Conservation (phyloP, 1,284 basidiomycete species). For the Fomitopsis palustris region DNA sequence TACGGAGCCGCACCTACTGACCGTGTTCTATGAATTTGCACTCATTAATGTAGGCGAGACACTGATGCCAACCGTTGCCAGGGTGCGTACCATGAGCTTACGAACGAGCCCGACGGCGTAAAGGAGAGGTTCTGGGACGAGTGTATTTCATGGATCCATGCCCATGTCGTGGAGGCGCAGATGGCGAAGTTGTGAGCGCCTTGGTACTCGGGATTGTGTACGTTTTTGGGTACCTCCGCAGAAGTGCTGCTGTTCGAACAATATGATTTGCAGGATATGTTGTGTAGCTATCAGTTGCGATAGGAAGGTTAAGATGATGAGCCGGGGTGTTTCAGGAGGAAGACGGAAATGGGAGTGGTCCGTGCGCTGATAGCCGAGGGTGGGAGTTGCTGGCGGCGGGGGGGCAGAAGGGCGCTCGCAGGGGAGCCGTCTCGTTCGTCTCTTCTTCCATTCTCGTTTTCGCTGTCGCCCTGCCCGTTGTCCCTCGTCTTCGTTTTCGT, state of each 20-base stretch:
- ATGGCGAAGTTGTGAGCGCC: not conserved
- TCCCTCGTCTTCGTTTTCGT: conserved; percentile 26
- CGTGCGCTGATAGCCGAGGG: conserved; percentile 11
- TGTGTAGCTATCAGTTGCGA: not conserved
- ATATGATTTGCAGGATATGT: no score
- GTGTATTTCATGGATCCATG: conserved; percentile 2
- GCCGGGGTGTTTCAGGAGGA: not conserved
- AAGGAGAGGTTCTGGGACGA: conserved; percentile 46
- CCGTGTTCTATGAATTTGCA: not conserved
- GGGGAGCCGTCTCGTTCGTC: conserved; percentile 9
- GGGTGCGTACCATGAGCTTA: conserved; percentile 80
- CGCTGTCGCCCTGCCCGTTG: conserved; percentile 17
- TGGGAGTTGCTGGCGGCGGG: conserved; percentile 7
- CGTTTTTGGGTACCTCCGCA: not conserved
- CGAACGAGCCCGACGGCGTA: conserved; percentile 75
- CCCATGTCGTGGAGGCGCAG: not conserved
- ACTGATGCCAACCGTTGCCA: conserved; percentile 25
- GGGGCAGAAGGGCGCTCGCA: not conserved
- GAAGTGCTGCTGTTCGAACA: not conserved
- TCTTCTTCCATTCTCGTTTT: conserved; percentile 17
- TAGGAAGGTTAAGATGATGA: not conserved
- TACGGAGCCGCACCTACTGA: not conserved
- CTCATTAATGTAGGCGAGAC: not conserved
- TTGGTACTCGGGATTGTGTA: no score
- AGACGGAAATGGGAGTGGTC: conserved; percentile 4